These are phyloP conservation scores for Penicillium psychrosexuale DNA, from an alignment of 2,329 filamentous ascomycete genomes.

Conservation along the genomic window DNA sequence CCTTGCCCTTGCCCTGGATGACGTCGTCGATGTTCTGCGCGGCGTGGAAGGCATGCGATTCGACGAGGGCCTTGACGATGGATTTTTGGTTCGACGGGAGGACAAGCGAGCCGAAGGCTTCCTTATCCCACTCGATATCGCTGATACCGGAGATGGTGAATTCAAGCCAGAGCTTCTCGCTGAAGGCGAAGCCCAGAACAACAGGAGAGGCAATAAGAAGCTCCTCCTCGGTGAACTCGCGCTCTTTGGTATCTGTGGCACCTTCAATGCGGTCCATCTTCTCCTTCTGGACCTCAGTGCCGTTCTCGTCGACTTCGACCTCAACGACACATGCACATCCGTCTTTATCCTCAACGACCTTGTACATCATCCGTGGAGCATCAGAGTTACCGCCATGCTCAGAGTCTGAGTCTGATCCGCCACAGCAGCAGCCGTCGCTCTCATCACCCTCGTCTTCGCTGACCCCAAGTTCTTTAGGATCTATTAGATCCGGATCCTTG, in stretches of 20 bases:
- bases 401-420: constrained; percentile 38
- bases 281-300: constrained; percentile 54
- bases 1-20: constrained; percentile 80
- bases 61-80: constrained; percentile 76
- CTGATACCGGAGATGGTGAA: constrained; percentile 75
- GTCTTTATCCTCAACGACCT: constrained; percentile 54
- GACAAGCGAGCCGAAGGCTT: constrained; percentile 78
- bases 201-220: constrained; percentile 79
- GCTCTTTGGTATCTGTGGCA: constrained; percentile 36
- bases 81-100: constrained; percentile 62
- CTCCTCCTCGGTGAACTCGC: constrained; percentile 74
- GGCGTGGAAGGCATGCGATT: constrained; percentile 78
- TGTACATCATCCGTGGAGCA: constrained; percentile 46
- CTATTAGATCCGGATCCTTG: constrained; percentile 63
- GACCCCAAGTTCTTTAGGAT: constrained; percentile 35
- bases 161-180: constrained; percentile 86
- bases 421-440: constrained; percentile 43
- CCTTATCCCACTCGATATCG: constrained; percentile 80
- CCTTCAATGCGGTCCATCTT: constrained; percentile 56
- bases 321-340: constrained; percentile 52
- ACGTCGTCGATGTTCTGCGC: constrained; percentile 80
- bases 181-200: constrained; percentile 81
- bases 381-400: constrained; percentile 38
- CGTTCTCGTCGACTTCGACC: constrained; percentile 56
- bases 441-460: constrained; percentile 31